A percentile compares a stretch with the other conserved stretches of the same genome.
Conservation (phyloP, 441 rosid species). For the Flueggea neowawraea region DNA sequence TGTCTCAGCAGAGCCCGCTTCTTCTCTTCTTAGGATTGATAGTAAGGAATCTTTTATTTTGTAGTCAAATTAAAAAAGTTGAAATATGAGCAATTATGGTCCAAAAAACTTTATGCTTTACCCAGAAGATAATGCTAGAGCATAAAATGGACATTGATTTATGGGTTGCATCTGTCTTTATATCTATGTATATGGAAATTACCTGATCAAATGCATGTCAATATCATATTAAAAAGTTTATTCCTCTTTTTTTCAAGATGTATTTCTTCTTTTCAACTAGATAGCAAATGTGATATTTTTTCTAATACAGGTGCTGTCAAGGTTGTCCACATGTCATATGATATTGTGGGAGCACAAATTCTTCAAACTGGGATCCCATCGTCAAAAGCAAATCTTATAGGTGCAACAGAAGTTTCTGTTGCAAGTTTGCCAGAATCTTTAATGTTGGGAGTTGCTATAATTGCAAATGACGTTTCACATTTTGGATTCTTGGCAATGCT, state of each 20-base stretch:
- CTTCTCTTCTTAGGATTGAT: slow-evolving; percentile 73
- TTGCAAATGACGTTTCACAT: slow-evolving; percentile 84
- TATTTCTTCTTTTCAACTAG: background rate
- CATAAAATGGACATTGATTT: too few species aligned
- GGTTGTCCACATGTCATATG: slow-evolving; percentile 91
- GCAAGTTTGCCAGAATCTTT: slow-evolving; percentile 90
- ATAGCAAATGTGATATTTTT: too few species aligned
- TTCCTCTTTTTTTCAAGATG: too few species aligned
- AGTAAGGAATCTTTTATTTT: slow-evolving; percentile 34
- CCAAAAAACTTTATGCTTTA: too few species aligned
- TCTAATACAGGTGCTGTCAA: slow-evolving; percentile 62
- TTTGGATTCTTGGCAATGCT: slow-evolving; percentile 69
- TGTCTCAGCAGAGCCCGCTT: slow-evolving; percentile 63
- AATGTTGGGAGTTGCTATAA: slow-evolving; percentile 84
- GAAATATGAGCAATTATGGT: too few species aligned
- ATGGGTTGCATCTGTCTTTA: too few species aligned
- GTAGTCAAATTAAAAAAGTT: too few species aligned
- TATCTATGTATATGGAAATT: too few species aligned
- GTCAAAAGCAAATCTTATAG: slow-evolving; percentile 89
- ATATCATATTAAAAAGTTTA: too few species aligned
- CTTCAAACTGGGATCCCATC: slow-evolving; percentile 93
- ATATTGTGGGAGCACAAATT: slow-evolving; percentile 86
- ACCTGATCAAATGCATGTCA: too few species aligned
- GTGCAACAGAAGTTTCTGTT: slow-evolving; percentile 80
- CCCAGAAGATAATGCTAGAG: too few species aligned